Conservation (phyloP, 2,329 filamentous ascomycete species). For the Cadophora luteo-olivacea region DNA sequence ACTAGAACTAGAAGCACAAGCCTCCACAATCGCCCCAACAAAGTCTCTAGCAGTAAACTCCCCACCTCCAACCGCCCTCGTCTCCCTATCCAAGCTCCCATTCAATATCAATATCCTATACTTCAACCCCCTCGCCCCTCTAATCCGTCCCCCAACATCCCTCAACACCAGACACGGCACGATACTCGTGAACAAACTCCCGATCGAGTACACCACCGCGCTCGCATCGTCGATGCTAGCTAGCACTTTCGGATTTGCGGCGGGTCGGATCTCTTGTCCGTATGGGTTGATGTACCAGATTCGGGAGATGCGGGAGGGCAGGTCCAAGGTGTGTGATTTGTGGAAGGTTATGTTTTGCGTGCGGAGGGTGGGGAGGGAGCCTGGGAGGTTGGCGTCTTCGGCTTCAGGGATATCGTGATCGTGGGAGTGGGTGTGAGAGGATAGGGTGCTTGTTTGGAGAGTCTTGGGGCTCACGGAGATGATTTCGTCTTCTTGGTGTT, state of each 20-base stretch:
- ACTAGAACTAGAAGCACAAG: conserved; percentile 52
- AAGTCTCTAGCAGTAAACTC: conserved; percentile 83
- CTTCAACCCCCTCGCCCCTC: conserved; percentile 40
- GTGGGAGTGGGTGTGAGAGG: conserved; percentile 36
- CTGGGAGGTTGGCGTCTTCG: conserved; percentile 82
- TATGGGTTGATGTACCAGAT: conserved; percentile 99
- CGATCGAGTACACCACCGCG: conserved; percentile 87
- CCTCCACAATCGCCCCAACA: conserved; percentile 77
- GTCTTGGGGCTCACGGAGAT: conserved; percentile 27
- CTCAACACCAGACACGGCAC: conserved; percentile 82
- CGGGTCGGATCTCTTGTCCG: conserved; percentile 90
- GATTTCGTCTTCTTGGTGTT: conserved; percentile 24
- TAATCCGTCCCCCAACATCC: conserved; percentile 73
- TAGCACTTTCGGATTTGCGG: conserved; percentile 81
- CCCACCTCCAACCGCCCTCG: conserved; percentile 62
- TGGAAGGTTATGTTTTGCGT: conserved; percentile 83
- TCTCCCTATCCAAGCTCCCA: conserved; percentile 84
- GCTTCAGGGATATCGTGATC: conserved; percentile 75
- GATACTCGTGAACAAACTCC: conserved; percentile 90
- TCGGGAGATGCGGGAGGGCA: conserved; percentile 77
- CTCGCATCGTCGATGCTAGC: conserved; percentile 63
- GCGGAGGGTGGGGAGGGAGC: conserved; percentile 79
- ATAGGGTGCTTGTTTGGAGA: conserved; percentile 11
- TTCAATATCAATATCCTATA: conserved; percentile 78
- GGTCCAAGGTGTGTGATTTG: conserved; percentile 76